Percentiles rank a stretch among this genome's conserved stretches.
Conservation (phyloP, 2,329 filamentous ascomycete genomes). For the Juglanconis sp. region DNA sequence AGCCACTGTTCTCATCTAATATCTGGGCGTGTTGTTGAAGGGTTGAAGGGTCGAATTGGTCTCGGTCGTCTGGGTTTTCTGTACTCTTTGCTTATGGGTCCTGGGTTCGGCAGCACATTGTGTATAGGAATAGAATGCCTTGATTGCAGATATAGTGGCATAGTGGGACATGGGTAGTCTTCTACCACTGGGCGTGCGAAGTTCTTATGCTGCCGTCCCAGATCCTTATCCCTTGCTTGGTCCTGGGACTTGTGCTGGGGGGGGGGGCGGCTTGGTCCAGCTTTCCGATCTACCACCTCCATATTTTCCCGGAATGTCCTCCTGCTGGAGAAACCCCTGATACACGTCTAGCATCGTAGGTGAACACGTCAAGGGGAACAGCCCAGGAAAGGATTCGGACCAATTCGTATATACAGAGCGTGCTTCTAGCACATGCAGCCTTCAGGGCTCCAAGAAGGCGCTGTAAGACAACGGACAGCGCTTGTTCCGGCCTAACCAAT, state of each 20-base stretch:
- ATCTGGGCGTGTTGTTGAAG: conserved; percentile 1
- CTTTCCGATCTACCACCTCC: no score
- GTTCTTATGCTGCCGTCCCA: background rate
- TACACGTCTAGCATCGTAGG: no score
- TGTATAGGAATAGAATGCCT: conserved; percentile 13
- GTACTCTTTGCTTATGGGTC: conserved; percentile 2
- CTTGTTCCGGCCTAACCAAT: conserved; percentile 16
- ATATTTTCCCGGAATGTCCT: no score
- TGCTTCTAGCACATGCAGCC: no score
- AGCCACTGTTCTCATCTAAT: conserved; percentile 1
- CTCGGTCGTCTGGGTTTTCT: background rate
- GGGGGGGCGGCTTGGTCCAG: no score
- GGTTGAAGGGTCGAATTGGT: background rate
- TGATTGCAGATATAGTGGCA: conserved; percentile 2
- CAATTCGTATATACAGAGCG: no score
- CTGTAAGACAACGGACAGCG: background rate
- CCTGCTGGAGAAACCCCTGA: no score
- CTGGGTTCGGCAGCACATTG: conserved; percentile 7
- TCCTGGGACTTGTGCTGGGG: background rate
- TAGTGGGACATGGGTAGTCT: background rate
- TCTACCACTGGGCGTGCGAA: background rate
- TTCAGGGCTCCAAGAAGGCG: background rate
- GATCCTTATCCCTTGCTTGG: background rate
- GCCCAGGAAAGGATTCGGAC: no score
- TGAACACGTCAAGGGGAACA: no score